Conservation (phyloP, 441 rosid species). For the Mallotus repandus region DNA sequence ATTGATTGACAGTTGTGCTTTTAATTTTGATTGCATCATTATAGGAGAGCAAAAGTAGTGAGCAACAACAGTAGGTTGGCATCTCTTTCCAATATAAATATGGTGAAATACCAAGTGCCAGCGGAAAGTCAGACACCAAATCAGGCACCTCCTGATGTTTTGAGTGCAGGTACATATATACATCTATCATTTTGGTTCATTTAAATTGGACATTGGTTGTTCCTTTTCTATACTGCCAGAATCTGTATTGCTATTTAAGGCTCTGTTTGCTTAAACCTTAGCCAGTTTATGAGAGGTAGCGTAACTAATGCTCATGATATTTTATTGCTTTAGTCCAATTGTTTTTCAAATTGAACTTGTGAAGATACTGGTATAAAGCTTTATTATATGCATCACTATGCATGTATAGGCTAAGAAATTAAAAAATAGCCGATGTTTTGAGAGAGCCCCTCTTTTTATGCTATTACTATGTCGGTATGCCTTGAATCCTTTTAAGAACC, state of each 20-base stretch:
- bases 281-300: neutral
- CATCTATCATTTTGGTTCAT: slow-evolving; percentile 16
- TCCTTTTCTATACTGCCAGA: neutral
- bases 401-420: neutral
- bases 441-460: too few relatives aligned
- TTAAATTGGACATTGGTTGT: neutral
- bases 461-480: too few relatives aligned
- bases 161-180: slow-evolving; percentile 45
- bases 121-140: slow-evolving; percentile 38
- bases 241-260: neutral
- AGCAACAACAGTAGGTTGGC: slow-evolving; percentile 38
- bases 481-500: too few relatives aligned
- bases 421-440: too few relatives aligned
- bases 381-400: neutral
- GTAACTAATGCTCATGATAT: neutral
- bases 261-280: neutral
- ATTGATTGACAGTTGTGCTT: slow-evolving; percentile 7
- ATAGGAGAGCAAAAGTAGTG: slow-evolving; percentile 69
- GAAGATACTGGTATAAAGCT: neutral
- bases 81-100: slow-evolving; percentile 27
- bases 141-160: slow-evolving; percentile 31
- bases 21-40: slow-evolving; percentile 14
- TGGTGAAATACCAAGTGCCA: slow-evolving; percentile 31
- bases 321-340: too few relatives aligned
- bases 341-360: neutral